A percentile compares a stretch with the other conserved stretches of the same genome.
These are phyloP conservation scores for Neopestalotiopsis rosae DNA, from an alignment of 2,329 filamentous ascomycete species.

Conservation along the genomic window DNA sequence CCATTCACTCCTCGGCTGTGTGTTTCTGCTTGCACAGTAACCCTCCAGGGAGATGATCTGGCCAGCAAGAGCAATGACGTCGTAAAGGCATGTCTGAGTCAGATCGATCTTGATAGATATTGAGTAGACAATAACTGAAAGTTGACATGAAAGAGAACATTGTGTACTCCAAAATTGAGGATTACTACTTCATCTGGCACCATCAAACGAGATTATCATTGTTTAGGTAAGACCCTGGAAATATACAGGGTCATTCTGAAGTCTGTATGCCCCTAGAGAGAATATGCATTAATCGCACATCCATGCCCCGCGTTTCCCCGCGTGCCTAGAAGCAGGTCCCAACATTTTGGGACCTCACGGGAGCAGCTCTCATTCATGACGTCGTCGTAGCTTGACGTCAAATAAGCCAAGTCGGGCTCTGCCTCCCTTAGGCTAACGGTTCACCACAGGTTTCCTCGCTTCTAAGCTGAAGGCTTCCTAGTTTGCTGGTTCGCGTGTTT, in stretches of 20 bases:
- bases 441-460: background rate
- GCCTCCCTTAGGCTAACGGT: too few relatives aligned
- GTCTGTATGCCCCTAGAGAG: background rate
- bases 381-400: background rate
- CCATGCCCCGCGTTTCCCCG: constrained; percentile 1
- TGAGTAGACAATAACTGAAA: background rate
- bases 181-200: too few relatives aligned
- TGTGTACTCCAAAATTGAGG: background rate
- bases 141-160: background rate
- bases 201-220: background rate
- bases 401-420: background rate
- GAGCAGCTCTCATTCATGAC: background rate
- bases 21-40: constrained; percentile 56
- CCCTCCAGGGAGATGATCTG: constrained; percentile 43
- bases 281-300: background rate
- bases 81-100: constrained; percentile 73
- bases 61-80: constrained; percentile 50
- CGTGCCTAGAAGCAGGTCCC: background rate
- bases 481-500: too few relatives aligned
- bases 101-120: constrained; percentile 15
- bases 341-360: background rate
- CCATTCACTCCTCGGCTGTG: constrained; percentile 40
- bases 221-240: background rate
- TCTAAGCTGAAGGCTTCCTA: background rate
- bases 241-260: background rate